These are phyloP conservation scores for Alternaria brassicicola DNA, from an alignment of 2,329 filamentous ascomycete genomes.

Conservation along the genomic window DNA sequence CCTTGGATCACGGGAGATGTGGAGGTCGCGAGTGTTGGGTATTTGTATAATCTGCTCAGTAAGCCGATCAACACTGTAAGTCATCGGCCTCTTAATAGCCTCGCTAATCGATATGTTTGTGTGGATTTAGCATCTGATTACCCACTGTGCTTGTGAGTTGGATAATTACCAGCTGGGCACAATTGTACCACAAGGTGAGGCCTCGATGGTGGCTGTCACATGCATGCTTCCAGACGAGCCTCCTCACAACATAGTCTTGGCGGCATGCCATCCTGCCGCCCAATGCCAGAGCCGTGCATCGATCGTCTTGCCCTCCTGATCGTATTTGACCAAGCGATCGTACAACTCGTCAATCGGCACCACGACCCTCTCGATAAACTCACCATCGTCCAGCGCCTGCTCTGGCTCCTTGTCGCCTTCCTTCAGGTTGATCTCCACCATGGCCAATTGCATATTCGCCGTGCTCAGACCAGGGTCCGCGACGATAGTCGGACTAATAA, in stretches of 20 bases:
- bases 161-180: neutral
- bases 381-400: slow-evolving; percentile 66
- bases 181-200: neutral
- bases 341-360: slow-evolving; percentile 64
- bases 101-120: neutral
- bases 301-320: slow-evolving; percentile 58
- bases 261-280: slow-evolving; percentile 63
- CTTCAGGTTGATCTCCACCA: slow-evolving; percentile 62
- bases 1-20: neutral
- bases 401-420: slow-evolving; percentile 59
- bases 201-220: neutral
- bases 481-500: slow-evolving; percentile 69
- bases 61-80: neutral
- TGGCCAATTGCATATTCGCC: slow-evolving; percentile 67
- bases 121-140: neutral
- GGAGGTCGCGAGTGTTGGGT: neutral
- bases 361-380: slow-evolving; percentile 66
- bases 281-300: slow-evolving; percentile 67
- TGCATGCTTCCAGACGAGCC: neutral
- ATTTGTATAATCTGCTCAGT: neutral
- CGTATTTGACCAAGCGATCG: slow-evolving; percentile 57
- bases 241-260: slow-evolving; percentile 39
- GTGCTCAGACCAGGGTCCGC: slow-evolving; percentile 67
- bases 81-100: neutral
- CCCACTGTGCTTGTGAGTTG: neutral